These are phyloP conservation scores for Cryphonectria naterciae DNA, from an alignment of 2,329 filamentous ascomycete genomes.

Conservation along the genomic window DNA sequence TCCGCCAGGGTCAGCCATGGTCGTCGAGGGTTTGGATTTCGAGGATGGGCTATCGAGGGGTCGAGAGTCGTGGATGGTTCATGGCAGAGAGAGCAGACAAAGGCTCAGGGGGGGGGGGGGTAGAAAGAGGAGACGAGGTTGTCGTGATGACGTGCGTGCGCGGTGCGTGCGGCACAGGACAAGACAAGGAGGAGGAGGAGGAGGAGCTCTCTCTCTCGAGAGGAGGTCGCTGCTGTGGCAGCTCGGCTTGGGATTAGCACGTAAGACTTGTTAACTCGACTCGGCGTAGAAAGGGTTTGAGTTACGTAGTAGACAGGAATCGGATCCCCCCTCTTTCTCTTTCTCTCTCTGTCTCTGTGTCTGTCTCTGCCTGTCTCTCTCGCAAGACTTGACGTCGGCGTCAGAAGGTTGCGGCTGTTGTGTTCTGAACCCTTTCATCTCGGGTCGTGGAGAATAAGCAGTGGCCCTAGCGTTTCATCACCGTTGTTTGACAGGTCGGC, in stretches of 20 bases:
- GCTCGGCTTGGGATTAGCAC: background rate
- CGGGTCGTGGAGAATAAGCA: constrained; percentile 21
- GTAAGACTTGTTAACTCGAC: background rate
- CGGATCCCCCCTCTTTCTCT: background rate
- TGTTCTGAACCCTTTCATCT: constrained; percentile 21
- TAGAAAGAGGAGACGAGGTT: background rate
- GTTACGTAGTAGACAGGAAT: background rate
- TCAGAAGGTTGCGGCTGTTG: constrained; percentile 19
- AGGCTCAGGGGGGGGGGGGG: constrained; percentile 24
- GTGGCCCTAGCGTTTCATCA: constrained; percentile 27
- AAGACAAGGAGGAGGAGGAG: constrained; percentile 2
- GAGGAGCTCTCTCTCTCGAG: constrained; percentile 1
- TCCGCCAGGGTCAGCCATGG: constrained; percentile 27
- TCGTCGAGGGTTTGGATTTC: background rate
- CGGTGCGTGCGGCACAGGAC: background rate
- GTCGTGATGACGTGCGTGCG: constrained; percentile 16
- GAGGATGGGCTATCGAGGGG: constrained; percentile 17
- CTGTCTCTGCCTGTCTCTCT: too few species aligned
- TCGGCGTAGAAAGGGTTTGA: background rate
- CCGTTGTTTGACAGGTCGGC: constrained; percentile 27
- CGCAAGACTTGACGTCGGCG: constrained; percentile 28
- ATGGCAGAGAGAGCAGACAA: constrained; percentile 17
- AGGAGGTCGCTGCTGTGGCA: background rate
- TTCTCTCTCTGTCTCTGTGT: too few species aligned
- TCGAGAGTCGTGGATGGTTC: constrained; percentile 11